These are phyloP conservation scores for Pseudocercospora cruenta DNA, from an alignment of 2,329 filamentous ascomycete genomes.

Conservation along the genomic window DNA sequence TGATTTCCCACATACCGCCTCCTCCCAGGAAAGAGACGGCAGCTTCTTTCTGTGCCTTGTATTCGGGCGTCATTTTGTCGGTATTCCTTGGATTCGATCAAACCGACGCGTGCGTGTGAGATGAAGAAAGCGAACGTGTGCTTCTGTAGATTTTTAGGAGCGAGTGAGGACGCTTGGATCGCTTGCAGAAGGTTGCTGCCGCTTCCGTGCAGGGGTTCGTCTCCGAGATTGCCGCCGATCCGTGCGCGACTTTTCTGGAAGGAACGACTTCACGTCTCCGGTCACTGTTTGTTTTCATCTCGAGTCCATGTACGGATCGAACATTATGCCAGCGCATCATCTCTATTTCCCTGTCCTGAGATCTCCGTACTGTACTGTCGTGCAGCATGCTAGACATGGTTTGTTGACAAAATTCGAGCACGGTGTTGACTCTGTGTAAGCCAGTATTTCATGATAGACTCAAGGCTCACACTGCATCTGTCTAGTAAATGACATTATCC, in stretches of 20 bases:
- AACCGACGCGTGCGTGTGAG: conserved; percentile 1
- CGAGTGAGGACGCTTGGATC: conserved; percentile 2
- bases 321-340: not conserved
- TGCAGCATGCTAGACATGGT: not conserved
- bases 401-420: not conserved
- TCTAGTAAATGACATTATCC: not conserved
- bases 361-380: not conserved
- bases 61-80: conserved; percentile 53
- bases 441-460: too few relatives aligned
- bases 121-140: conserved; percentile 16
- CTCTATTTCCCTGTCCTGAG: not conserved
- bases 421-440: not conserved
- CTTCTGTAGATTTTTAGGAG: conserved; percentile 7
- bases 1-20: conserved; percentile 82
- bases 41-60: conserved; percentile 91
- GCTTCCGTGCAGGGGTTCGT: conserved; percentile 2
- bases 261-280: conserved; percentile 3
- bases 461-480: not conserved
- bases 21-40: conserved; percentile 92
- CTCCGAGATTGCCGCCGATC: conserved; percentile 2
- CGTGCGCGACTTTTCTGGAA: conserved; percentile 3
- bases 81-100: not conserved
- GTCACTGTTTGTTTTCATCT: not conserved
- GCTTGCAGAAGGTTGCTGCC: conserved; percentile 10
- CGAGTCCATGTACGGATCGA: not conserved